Base-by-base conservation (phyloP, 208 protist genomes). In the Porcisia deanei region DNA sequence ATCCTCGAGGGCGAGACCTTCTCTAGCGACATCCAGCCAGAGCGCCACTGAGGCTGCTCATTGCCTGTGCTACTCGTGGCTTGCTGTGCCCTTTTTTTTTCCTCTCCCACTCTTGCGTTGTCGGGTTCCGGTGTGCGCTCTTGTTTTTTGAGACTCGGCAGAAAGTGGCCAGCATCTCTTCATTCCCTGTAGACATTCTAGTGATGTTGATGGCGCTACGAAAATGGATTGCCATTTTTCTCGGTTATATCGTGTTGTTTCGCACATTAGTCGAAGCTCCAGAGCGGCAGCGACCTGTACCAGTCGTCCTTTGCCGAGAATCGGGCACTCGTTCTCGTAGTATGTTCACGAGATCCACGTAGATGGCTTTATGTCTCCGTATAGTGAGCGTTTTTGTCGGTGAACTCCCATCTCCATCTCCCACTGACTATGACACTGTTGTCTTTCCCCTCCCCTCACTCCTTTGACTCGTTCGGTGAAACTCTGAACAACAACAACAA, bases 1-100 rank as follows among this genome's bases (percentile, higher is more conserved):
- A 91, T 97, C 47, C 73, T 97, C 39, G 93, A 97, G 70, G 93
- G 88, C 45, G 85, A 94, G 70, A 85, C 71, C 39, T 97, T 97
- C 85, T 55, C 88, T 73, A 91, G 83, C 60, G 93, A 97, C 79
- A 95, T 97, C 76, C 93, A 96, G 75, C 75, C 77, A 22, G 83
- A 94, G 49, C 79, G 92, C 37, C 77, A 86, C 43, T 96, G 89
- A 49, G 1, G 43, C 20, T 67, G 39, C 63, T n/a, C 20, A 49
- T 20, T n/a, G 22, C 25, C 12, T 14, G 1, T 7, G 12, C 2
- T 49, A 14, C 2, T 12, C 12, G 64, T 9, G 20, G 34, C 1
- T 67, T 30, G 22, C 25, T 20, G 64, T 22, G 8, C 37, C 6
- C 14, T 10, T 3, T 41, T 9, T 18, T n/a, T 69, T 30, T 43